These are phyloP conservation scores for Sclerotiophoma versabilis DNA, from an alignment of 2,329 filamentous ascomycete species.

Conservation along the genomic window DNA sequence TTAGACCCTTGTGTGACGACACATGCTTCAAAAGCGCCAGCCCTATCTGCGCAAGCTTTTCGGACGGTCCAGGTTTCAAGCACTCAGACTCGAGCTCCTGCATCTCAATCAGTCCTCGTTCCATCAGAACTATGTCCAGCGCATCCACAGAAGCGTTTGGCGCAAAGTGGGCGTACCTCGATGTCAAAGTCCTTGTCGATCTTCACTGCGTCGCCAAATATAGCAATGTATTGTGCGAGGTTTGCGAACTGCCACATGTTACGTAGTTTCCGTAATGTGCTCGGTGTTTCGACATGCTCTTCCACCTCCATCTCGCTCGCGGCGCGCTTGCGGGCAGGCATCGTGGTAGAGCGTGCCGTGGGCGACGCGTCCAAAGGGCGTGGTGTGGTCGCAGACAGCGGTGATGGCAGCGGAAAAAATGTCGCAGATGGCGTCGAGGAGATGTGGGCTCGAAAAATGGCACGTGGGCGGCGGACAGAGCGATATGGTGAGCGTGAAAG, in stretches of 20 bases:
- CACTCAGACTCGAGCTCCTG: conserved; percentile 91
- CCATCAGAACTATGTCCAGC: conserved; percentile 9
- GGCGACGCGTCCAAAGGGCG: conserved; percentile 43
- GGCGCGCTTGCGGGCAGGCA: conserved; percentile 49
- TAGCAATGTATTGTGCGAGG: conserved; percentile 89
- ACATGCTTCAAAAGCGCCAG: conserved; percentile 89
- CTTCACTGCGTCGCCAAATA: conserved; percentile 89
- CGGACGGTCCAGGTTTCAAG: conserved; percentile 75
- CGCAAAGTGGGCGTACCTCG: conserved; percentile 67
- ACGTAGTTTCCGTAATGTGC: conserved; percentile 70
- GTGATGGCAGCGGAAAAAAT: neutral
- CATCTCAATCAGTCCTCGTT: conserved; percentile 36
- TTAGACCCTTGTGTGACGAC: conserved; percentile 90
- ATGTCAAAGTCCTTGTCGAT: conserved; percentile 88
- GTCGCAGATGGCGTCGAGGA: neutral
- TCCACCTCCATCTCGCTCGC: conserved; percentile 63
- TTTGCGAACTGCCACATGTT: conserved; percentile 97
- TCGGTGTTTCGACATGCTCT: conserved; percentile 52
- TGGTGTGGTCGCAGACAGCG: neutral
- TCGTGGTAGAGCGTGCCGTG: conserved; percentile 38
- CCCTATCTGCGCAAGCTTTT: conserved; percentile 79
- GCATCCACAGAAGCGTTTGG: conserved; percentile 24
- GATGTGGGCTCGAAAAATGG: neutral
- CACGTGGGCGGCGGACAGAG: conserved; percentile 1
- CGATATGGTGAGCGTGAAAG: conserved; percentile 8